Percentiles rank a stretch among this genome's conserved stretches.
Evolutionary conservation across 495 filamentous ascomycete genomes (phyloP).

Genomic region (Ascobolus immersus): DNA sequence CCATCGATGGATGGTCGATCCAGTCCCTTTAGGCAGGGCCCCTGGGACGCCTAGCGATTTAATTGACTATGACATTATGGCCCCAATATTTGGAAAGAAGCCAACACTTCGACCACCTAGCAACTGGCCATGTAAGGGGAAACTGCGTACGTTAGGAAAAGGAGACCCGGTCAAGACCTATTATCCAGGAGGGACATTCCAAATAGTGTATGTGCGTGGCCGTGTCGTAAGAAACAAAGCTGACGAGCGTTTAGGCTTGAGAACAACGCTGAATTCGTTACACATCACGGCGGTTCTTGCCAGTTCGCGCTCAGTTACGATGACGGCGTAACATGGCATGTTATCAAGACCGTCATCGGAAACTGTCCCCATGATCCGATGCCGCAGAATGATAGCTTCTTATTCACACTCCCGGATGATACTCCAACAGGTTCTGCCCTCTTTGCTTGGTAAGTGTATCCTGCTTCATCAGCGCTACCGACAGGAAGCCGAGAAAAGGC

Average conservation of each 20-base stretch:
- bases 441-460: slow-evolving; percentile 28
- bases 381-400: slow-evolving; percentile 17
- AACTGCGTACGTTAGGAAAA: no score
- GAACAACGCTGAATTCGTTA: slow-evolving; percentile 21
- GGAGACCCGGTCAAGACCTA: no score
- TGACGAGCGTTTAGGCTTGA: no score
- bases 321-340: slow-evolving; percentile 28
- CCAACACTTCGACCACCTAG: slow-evolving; percentile 21
- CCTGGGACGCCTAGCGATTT: slow-evolving; percentile 15
- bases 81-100: slow-evolving; percentile 19
- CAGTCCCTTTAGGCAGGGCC: no score
- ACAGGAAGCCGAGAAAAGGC: no score
- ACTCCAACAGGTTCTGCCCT: slow-evolving; percentile 27
- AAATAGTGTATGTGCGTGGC: no score
- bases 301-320: slow-evolving; percentile 38
- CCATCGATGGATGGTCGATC: no score
- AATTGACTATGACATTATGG: slow-evolving; percentile 22
- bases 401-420: slow-evolving; percentile 23
- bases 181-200: no score
- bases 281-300: slow-evolving; percentile 39
- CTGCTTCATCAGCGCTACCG: no score
- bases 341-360: slow-evolving; percentile 37
- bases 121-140: no score
- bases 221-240: no score
- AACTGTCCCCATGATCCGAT: slow-evolving; percentile 29